Percentiles rank a stretch among this genome's conserved stretches.
Evolutionary conservation across 2,329 filamentous ascomycete species (phyloP).

Genomic region (Aspergillus ochraceus): DNA sequence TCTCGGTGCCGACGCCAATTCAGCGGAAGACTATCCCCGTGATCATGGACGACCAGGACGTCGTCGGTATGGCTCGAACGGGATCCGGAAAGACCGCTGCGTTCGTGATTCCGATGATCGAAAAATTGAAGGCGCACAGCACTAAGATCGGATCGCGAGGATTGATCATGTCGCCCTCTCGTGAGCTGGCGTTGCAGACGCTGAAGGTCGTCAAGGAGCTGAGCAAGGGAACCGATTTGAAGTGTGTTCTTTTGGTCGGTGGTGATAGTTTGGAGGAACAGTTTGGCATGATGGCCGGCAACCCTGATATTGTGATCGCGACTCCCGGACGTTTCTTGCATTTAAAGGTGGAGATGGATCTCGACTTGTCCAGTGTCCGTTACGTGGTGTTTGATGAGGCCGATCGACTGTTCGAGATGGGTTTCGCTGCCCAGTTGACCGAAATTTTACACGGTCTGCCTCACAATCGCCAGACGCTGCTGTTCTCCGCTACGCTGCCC

Average conservation of each 20-base stretch:
- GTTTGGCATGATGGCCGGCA: slow-evolving; percentile 86
- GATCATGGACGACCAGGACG: slow-evolving; percentile 84
- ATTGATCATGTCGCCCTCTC: slow-evolving; percentile 85
- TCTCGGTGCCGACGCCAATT: slow-evolving; percentile 93
- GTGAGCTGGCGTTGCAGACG: slow-evolving; percentile 92
- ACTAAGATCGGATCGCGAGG: slow-evolving; percentile 81
- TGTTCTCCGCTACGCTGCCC: slow-evolving; percentile 94
- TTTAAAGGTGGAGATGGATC: slow-evolving; percentile 91
- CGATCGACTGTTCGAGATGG: slow-evolving; percentile 97
- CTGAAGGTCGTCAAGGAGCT: slow-evolving; percentile 96
- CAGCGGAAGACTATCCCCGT: slow-evolving; percentile 95
- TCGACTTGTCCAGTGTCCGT: slow-evolving; percentile 85
- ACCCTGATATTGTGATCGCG: slow-evolving; percentile 96
- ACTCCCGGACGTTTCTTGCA: slow-evolving; percentile 96
- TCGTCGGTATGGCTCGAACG: slow-evolving; percentile 99
- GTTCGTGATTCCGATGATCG: slow-evolving; percentile 98
- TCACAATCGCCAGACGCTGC: slow-evolving; percentile 77
- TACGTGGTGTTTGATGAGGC: slow-evolving; percentile 99
- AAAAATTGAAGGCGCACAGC: slow-evolving; percentile 85
- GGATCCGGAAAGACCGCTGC: slow-evolving; percentile 98
- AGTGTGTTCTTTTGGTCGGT: slow-evolving; percentile 86
- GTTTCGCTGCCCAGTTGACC: slow-evolving; percentile 87
- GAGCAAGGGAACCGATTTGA: slow-evolving; percentile 83
- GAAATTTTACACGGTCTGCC: slow-evolving; percentile 92
- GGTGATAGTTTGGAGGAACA: slow-evolving; percentile 96